Percentiles rank a stretch among this genome's conserved stretches.
phyloP scores from a whole-genome alignment of 495 filamentous ascomycete species.

The Penicillium parvum region DNA sequence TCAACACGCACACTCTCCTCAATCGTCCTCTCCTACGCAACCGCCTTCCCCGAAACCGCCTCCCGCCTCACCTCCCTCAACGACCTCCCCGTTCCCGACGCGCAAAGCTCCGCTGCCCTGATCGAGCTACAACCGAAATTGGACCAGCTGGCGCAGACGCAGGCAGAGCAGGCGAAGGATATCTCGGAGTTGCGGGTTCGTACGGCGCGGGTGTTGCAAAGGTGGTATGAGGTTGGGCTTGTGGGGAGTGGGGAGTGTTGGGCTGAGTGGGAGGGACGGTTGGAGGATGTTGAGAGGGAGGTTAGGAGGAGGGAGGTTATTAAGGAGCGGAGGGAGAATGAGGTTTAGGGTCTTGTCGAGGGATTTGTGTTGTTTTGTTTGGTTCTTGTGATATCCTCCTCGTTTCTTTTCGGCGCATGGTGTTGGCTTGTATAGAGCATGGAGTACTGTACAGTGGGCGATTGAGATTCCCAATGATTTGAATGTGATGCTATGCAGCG shows the following conservation, averaged over 20 bases:
- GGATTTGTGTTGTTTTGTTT: not conserved
- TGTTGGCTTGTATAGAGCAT: too few relatives aligned
- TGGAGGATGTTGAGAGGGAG: conserved; percentile 62
- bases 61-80: conserved; percentile 75
- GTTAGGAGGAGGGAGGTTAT: conserved; percentile 56
- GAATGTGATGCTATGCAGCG: not conserved
- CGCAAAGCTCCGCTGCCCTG: conserved; percentile 60
- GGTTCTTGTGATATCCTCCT: conserved; percentile 5
- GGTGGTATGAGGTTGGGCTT: conserved; percentile 75
- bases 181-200: conserved; percentile 68
- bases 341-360: conserved; percentile 20
- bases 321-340: conserved; percentile 35
- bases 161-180: conserved; percentile 65
- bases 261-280: conserved; percentile 66
- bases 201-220: conserved; percentile 66
- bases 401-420: not conserved
- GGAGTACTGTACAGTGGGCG: too few relatives aligned
- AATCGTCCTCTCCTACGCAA: conserved; percentile 70
- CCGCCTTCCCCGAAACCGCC: conserved; percentile 68
- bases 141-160: conserved; percentile 57
- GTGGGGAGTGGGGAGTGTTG: conserved; percentile 66
- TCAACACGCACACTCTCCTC: conserved; percentile 48
- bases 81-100: conserved; percentile 72
- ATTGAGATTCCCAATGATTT: too few relatives aligned
- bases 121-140: conserved; percentile 68